These are phyloP conservation scores for Rossbeevera mucosa DNA, from an alignment of 768 basidiomycete species.

Conservation along the genomic window DNA sequence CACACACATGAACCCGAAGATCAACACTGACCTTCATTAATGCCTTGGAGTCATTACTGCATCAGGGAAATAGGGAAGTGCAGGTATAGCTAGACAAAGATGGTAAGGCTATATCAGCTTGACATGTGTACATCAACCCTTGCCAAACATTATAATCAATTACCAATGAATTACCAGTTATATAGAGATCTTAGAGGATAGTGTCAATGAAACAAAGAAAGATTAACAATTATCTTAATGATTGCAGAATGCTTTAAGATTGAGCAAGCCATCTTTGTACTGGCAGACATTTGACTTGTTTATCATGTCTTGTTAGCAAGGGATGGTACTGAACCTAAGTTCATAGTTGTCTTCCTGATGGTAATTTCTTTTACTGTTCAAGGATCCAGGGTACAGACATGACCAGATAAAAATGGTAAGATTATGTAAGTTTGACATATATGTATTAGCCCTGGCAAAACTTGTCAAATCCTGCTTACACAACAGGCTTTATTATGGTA, in stretches of 20 bases:
- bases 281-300: not conserved
- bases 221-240: not conserved
- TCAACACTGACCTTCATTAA: too few species aligned
- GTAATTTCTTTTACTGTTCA: too few species aligned
- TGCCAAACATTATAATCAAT: not conserved
- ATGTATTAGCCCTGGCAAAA: too few species aligned
- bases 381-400: too few species aligned
- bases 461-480: constrained; percentile 16
- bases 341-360: too few species aligned
- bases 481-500: not conserved
- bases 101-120: not conserved
- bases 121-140: not conserved
- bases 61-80: not conserved
- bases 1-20: too few species aligned
- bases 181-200: not conserved
- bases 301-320: not conserved
- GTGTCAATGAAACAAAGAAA: not conserved
- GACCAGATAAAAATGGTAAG: too few species aligned
- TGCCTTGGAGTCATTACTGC: too few species aligned
- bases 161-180: not conserved
- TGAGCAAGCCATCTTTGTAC: not conserved
- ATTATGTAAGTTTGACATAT: too few species aligned
- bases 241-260: not conserved
- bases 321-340: too few species aligned
- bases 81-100: not conserved